Base-by-base conservation (phyloP, 2,329 filamentous ascomycete species). In the Colletotrichum sojae region DNA sequence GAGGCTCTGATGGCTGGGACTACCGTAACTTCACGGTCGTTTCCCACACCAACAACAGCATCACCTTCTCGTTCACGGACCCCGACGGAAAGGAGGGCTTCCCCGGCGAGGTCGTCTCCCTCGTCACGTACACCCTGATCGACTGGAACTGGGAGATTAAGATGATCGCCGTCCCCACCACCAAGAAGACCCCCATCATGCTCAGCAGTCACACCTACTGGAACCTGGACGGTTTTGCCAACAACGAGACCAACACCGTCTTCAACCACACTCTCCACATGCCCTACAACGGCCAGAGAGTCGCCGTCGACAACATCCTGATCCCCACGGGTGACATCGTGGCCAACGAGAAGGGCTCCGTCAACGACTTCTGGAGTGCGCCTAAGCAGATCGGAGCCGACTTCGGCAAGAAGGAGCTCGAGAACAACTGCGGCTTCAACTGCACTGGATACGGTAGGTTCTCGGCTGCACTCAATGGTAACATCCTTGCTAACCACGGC, bases 121-220 rank as follows among this genome's bases (percentile, higher is more conserved):
- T 92, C 78, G 85, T 94, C 71, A 94, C 92, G 5, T 95, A 95
- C 80, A 91, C 90, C 0, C 78, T 95, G 59, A 84, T 84, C 4
- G 87, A 89, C 31, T 83, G 86, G 77, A 87, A 89, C 55, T 94
- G 92, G 91, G 86, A 92, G 75, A 85, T 94, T 74, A 91, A 89
- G 80, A 94, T 95, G 85, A 82, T 90, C 15, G 92, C 92, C 48
- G 79, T 92, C 63, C 84, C 92, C 3, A 90, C 90, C 9, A 93
- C 91, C 36, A 89, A 92, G 81, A 91, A 90, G 82, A 95, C 93
- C 6, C 93, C 93, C 56, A 94, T 95, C 78, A 95, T 95, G 92
- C 85, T 95, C 67, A 92, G 88, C 76, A 86, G 83, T 73, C 85
- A 93, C 83, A 89, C 88, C 8, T 95, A 95, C 85, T 95, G 92